Percentiles rank a stretch among this genome's conserved stretches.
Evolutionary conservation across 2,329 filamentous ascomycete genomes (phyloP).

Genomic region (Phyllosticta citribraziliensis): DNA sequence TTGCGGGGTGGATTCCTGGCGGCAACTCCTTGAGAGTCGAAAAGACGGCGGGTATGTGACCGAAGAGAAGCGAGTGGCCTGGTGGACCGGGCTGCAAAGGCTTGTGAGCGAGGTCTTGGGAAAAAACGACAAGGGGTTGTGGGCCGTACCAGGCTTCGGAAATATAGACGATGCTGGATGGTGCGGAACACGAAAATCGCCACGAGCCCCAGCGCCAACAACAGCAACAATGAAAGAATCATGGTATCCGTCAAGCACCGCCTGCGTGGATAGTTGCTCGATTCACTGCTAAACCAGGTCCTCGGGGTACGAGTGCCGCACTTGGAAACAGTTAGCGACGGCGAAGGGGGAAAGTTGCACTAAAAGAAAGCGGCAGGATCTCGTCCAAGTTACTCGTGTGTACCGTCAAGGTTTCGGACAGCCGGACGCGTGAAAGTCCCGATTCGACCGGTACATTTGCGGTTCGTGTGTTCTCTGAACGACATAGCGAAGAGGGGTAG

Average conservation of each 20-base stretch:
- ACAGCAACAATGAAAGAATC: neutral
- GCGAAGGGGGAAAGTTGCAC: too few relatives aligned
- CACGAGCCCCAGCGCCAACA: neutral
- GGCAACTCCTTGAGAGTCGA: neutral
- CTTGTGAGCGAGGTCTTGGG: neutral
- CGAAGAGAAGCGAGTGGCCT: neutral
- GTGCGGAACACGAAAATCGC: neutral
- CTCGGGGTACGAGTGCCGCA: too few relatives aligned
- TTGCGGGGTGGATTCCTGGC: neutral
- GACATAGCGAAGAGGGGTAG: neutral
- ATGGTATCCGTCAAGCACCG: neutral
- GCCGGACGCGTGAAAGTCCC: too few relatives aligned
- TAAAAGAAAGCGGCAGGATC: too few relatives aligned
- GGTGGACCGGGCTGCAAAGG: neutral
- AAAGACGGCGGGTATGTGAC: neutral
- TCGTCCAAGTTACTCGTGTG: too few relatives aligned
- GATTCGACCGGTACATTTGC: neutral
- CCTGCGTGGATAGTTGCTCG: neutral
- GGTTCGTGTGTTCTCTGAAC: neutral
- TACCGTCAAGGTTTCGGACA: neutral
- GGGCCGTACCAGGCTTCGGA: constrained; percentile 1
- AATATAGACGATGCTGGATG: neutral
- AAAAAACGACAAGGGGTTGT: neutral
- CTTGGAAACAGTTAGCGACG: too few relatives aligned
- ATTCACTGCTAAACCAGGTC: neutral